A percentile compares a stretch with the other conserved stretches of the same genome.
Conservation (phyloP, 345 rosid species). For the Crucihimalaya himalaica region DNA sequence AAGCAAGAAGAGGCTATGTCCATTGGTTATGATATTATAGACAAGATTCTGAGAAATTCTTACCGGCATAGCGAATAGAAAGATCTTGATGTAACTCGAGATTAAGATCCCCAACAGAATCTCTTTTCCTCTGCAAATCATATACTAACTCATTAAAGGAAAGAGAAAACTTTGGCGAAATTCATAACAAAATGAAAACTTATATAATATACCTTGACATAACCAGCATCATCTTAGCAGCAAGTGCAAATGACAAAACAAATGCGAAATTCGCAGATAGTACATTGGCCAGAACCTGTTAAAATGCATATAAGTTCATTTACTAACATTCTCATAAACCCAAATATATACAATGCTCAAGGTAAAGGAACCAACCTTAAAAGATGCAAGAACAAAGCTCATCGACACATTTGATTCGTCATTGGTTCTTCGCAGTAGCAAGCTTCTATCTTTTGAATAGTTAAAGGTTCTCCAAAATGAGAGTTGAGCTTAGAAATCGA, state of each 20-base stretch:
- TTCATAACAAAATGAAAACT: background rate
- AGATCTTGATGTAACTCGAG: slow-evolving; percentile 80
- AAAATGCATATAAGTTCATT: slow-evolving; percentile 2
- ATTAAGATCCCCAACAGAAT: slow-evolving; percentile 57
- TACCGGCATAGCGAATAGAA: slow-evolving; percentile 70
- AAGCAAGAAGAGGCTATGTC: background rate
- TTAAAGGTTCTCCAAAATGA: slow-evolving; percentile 46
- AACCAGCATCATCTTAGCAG: slow-evolving; percentile 45
- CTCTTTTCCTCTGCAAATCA: slow-evolving; percentile 44
- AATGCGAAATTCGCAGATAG: slow-evolving; percentile 64
- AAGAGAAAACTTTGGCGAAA: background rate
- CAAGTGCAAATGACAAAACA: slow-evolving; percentile 48
- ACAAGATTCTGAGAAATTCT: background rate
- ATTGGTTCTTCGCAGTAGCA: slow-evolving; percentile 46
- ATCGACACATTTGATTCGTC: slow-evolving; percentile 48
- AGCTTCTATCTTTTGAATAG: slow-evolving; percentile 54
- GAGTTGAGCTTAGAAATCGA: background rate
- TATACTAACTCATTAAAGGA: too few species aligned
- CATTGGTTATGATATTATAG: background rate
- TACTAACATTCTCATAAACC: slow-evolving; percentile 3
- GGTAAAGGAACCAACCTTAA: slow-evolving; percentile 13
- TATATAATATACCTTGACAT: slow-evolving; percentile 57
- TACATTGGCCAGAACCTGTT: slow-evolving; percentile 59
- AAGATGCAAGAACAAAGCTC: slow-evolving; percentile 35
- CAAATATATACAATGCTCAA: background rate